A percentile compares a stretch with the other conserved stretches of the same genome.
Conservation (phyloP, 2,329 filamentous ascomycete species). For the Davidsoniella eucalypti region DNA sequence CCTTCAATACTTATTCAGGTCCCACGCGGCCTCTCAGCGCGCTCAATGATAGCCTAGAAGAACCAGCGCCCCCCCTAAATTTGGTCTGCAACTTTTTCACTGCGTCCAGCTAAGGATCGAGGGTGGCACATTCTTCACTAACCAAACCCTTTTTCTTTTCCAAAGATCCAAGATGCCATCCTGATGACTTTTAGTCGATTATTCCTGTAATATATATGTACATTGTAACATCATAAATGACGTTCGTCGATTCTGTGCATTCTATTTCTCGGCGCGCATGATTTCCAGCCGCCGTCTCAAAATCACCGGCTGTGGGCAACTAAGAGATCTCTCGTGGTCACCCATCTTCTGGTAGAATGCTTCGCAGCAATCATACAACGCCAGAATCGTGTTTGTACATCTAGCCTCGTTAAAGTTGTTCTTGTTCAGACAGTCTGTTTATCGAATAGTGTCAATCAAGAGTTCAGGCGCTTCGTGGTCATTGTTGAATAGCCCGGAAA, state of each 20-base stretch:
- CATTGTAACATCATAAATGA: neutral
- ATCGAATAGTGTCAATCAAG: neutral
- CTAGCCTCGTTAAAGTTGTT: conserved; percentile 75
- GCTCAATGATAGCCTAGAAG: conserved; percentile 96
- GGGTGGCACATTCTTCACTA: conserved; percentile 13
- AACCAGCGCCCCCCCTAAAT: conserved; percentile 51
- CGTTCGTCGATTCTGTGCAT: neutral
- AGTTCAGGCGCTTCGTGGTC: conserved; percentile 55
- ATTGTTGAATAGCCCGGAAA: conserved; percentile 57
- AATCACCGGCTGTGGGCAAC: conserved; percentile 70
- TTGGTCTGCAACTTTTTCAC: conserved; percentile 34
- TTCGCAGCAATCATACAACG: conserved; percentile 86
- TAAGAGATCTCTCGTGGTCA: conserved; percentile 57
- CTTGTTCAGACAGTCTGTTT: conserved; percentile 62
- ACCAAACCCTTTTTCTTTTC: neutral
- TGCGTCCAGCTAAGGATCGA: conserved; percentile 22
- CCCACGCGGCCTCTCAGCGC: conserved; percentile 68
- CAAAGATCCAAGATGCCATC: no score
- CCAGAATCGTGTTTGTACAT: conserved; percentile 62
- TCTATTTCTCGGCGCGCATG: neutral
- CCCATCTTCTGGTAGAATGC: conserved; percentile 71
- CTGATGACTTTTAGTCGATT: no score
- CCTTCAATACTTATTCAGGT: conserved; percentile 86
- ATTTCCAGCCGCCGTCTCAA: conserved; percentile 32
- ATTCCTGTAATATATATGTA: neutral